Percentiles rank a stretch among this genome's conserved stretches.
Conservation (phyloP, 305 asterid species). For the Rubia balearica region DNA sequence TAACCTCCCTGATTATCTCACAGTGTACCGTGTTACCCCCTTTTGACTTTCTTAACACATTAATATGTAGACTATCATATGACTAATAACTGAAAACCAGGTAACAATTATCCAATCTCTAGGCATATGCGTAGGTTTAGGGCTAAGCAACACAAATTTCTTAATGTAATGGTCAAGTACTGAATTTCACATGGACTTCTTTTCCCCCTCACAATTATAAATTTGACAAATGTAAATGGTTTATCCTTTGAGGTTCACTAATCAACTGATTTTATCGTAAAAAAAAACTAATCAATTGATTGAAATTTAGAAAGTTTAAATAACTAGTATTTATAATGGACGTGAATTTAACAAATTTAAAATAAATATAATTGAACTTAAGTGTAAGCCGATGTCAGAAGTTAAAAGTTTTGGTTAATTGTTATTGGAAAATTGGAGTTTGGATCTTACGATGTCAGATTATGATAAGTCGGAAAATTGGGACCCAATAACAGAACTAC, state of each 20-base stretch:
- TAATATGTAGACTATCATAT: neutral
- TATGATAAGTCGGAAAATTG: too few species aligned
- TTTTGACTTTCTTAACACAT: constrained; percentile 28
- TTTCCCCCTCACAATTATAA: neutral
- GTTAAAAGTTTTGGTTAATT: too few species aligned
- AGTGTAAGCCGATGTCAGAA: too few species aligned
- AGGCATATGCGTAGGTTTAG: constrained; percentile 7
- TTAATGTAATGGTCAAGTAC: neutral
- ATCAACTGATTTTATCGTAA: too few species aligned
- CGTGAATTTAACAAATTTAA: too few species aligned
- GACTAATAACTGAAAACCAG: neutral
- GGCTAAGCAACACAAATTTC: neutral
- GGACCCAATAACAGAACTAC: too few species aligned
- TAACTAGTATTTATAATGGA: neutral
- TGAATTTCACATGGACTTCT: neutral
- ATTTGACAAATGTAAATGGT: neutral
- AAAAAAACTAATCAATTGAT: too few species aligned
- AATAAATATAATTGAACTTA: too few species aligned
- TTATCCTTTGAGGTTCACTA: neutral
- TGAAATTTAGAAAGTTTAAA: neutral
- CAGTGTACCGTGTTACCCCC: neutral
- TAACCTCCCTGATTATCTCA: constrained; percentile 17
- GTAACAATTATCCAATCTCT: constrained; percentile 4
- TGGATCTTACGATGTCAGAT: too few species aligned
- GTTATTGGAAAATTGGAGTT: too few species aligned